These are phyloP conservation scores for Conticribra guillardii DNA, from an alignment of 108 stramenopile genomes.

Conservation along the genomic window DNA sequence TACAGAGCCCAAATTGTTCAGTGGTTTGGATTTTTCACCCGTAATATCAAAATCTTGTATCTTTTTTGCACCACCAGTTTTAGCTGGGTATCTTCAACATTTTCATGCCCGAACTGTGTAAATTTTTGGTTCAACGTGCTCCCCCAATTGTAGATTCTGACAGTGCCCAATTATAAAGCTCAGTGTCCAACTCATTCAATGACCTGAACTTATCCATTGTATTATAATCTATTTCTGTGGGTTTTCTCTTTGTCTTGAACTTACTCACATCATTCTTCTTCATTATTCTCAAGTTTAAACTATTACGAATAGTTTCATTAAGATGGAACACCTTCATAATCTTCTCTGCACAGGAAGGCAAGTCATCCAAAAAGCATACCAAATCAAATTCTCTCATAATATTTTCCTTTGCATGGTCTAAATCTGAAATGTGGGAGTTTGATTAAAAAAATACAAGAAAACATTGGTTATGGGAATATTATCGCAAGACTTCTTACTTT, in stretches of 20 bases:
- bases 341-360: background rate
- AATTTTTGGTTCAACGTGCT: background rate
- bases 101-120: too few relatives aligned
- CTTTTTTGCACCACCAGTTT: too few relatives aligned
- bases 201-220: slow-evolving; percentile 4
- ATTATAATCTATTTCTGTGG: background rate
- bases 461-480: too few relatives aligned
- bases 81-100: too few relatives aligned
- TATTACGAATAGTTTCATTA: background rate
- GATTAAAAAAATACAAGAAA: too few relatives aligned
- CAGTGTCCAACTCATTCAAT: background rate
- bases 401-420: slow-evolving; percentile 3
- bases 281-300: background rate
- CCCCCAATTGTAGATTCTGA: background rate
- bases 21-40: too few relatives aligned
- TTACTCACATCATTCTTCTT: background rate
- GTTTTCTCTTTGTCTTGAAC: background rate
- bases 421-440: background rate
- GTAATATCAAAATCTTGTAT: too few relatives aligned
- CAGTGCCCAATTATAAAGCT: slow-evolving; percentile 15
- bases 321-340: background rate
- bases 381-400: slow-evolving; percentile 1
- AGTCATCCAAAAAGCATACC: slow-evolving; percentile 1
- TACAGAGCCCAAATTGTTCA: too few relatives aligned
- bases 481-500: too few relatives aligned